Base-by-base conservation (phyloP, 495 filamentous ascomycete species). In the Lasiosphaeria hispida region DNA sequence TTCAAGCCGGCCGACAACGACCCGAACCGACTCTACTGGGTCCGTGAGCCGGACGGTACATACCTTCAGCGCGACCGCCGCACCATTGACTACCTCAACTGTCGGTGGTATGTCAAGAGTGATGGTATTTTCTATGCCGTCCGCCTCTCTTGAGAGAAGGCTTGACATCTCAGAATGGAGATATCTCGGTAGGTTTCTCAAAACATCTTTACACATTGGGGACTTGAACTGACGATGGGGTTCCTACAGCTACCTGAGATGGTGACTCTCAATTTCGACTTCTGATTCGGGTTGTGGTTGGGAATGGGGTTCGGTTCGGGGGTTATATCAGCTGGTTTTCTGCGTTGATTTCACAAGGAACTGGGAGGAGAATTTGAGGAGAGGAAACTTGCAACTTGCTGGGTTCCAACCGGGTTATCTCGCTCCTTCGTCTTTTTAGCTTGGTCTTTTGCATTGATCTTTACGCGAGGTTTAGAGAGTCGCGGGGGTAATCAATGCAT, bases 1-100 rank as follows among this genome's bases (percentile, higher is more conserved):
- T 78, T 82, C 53, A 75, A 75, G 47, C 80, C 80, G 0, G 70
- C 75, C 4, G 80, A 82, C 55, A 70, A 77, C 30, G 76, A 83
- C 55, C 72, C 75, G 14, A 73, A 67, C 38, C 79, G 80, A 50
- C 70, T 78, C 68, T 83, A 81, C 59, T 77, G 75, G 69, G 69
- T 72, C 44, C 74, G 78, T 10, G 79, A 82, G 59, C 60, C 74
- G 17, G 73, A 81, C 60, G 75, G 75, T 11, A 66, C 67, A 39
- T 82, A 74, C 73, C 69, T 72, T 18, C 63, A 77, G 47, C 69
- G 74, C 23, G 76, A 72, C 60, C 74, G 80, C n/a, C 67, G 68
- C 55, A 73, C 75, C 5, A 77, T 83, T 48, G 80, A 83, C 64
- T 64, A 75, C 50, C 69, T 80, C 44, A 72, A 75, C 34, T 76